Evolutionary conservation across 441 rosid species (phyloP).

Genomic region (Pelargonium myrrhifolium): DNA sequence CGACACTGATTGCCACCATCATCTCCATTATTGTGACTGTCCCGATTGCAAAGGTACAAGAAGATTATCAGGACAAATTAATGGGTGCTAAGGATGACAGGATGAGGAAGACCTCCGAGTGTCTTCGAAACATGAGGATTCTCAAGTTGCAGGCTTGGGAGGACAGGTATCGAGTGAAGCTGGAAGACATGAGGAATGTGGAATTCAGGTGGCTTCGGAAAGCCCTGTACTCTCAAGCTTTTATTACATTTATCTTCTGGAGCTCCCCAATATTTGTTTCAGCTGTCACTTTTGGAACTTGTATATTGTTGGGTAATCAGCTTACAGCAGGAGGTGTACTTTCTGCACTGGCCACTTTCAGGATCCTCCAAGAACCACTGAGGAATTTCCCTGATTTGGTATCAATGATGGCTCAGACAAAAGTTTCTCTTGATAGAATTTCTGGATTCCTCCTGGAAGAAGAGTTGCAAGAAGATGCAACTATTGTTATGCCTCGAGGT

Average conservation of each 20-base stretch:
- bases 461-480: constrained; percentile 92
- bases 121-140: constrained; percentile 97
- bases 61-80: constrained; percentile 88
- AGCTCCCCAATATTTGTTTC: constrained; percentile 98
- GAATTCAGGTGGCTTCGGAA: constrained; percentile 93
- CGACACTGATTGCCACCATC: constrained; percentile 83
- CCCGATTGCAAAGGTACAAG: constrained; percentile 85
- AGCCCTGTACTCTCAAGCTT: constrained; percentile 96
- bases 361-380: constrained; percentile 97
- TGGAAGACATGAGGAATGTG: constrained; percentile 88
- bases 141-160: constrained; percentile 98
- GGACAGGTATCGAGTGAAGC: constrained; percentile 65
- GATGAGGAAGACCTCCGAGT: constrained; percentile 98
- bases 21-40: constrained; percentile 74
- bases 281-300: constrained; percentile 86
- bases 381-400: constrained; percentile 98
- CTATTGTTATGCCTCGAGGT: constrained; percentile 64
- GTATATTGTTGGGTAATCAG: constrained; percentile 73
- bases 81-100: constrained; percentile 99
- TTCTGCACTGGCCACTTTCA: constrained; percentile 95
- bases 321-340: constrained; percentile 99
- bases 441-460: constrained; percentile 95
- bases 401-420: constrained; percentile 99
- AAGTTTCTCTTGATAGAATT: constrained; percentile 95
- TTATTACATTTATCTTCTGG: constrained; percentile 94